A percentile compares a stretch with the other conserved stretches of the same genome.
These are phyloP conservation scores for Penicillium sp. DNA, from an alignment of 2,329 filamentous ascomycete species.

Conservation along the genomic window DNA sequence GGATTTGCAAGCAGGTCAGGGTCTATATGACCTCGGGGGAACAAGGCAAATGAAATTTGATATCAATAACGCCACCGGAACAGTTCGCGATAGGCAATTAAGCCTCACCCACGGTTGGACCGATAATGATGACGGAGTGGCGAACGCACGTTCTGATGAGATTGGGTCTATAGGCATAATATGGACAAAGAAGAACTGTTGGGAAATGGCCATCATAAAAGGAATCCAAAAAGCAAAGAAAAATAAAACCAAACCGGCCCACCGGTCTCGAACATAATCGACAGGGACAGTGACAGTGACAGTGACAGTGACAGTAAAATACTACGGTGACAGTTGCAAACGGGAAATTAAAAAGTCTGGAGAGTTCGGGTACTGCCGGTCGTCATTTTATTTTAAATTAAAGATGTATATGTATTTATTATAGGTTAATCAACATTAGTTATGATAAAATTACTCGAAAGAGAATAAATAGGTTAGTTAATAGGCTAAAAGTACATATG, in stretches of 20 bases:
- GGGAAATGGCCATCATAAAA: not conserved
- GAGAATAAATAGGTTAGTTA: too few relatives aligned
- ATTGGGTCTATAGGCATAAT: not conserved
- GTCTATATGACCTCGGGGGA: not conserved
- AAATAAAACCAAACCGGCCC: constrained; percentile 6
- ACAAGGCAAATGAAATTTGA: not conserved
- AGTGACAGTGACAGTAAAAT: constrained; percentile 2
- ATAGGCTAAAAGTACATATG: too few relatives aligned
- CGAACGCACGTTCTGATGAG: not conserved
- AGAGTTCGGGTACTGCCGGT: not conserved
- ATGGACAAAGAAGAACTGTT: not conserved
- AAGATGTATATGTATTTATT: not conserved
- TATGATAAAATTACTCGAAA: too few relatives aligned
- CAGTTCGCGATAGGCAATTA: not conserved
- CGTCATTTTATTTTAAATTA: not conserved
- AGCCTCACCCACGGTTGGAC: constrained; percentile 2
- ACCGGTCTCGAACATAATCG: constrained; percentile 14
- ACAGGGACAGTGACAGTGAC: too few relatives aligned
- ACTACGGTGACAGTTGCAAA: constrained; percentile 4
- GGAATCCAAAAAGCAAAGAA: not conserved
- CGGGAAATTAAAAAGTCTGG: constrained; percentile 1
- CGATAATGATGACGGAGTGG: not conserved
- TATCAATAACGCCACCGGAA: constrained; percentile 15
- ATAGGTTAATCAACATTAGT: too few relatives aligned
- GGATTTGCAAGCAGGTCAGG: not conserved